A percentile compares a stretch with the other conserved stretches of the same genome.
phyloP scores from a whole-genome alignment of 2,329 filamentous ascomycete species.

The Blastomyces silverae region DNA sequence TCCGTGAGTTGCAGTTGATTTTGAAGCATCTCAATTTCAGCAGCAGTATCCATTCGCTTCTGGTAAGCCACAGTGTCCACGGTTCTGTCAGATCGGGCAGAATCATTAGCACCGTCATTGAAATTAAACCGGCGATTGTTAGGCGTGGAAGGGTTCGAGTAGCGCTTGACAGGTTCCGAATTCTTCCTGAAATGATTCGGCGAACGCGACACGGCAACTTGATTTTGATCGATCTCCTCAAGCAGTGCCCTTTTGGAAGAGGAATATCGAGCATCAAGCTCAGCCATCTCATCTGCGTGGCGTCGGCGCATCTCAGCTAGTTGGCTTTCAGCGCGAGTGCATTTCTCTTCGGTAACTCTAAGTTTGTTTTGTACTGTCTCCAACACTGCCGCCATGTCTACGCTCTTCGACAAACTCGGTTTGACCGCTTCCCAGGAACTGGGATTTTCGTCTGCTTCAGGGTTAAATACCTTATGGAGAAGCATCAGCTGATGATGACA shows the following conservation, averaged over 20 bases:
- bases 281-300: constrained; percentile 63
- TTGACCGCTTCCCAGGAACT: constrained; percentile 62
- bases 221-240: constrained; percentile 81
- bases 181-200: constrained; percentile 62
- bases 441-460: constrained; percentile 59
- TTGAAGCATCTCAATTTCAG: constrained; percentile 84
- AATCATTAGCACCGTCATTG: constrained; percentile 60
- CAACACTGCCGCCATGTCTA: constrained; percentile 77
- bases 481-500: constrained; percentile 72
- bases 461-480: constrained; percentile 81
- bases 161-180: constrained; percentile 54
- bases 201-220: constrained; percentile 64
- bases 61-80: constrained; percentile 78
- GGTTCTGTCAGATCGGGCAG: constrained; percentile 75
- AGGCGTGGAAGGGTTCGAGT: constrained; percentile 71
- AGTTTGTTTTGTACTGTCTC: constrained; percentile 85
- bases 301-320: constrained; percentile 68
- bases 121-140: constrained; percentile 60
- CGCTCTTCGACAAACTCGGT: constrained; percentile 58
- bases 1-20: constrained; percentile 89
- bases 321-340: constrained; percentile 74
- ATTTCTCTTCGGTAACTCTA: constrained; percentile 72
- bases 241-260: constrained; percentile 66
- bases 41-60: constrained; percentile 81
- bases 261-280: constrained; percentile 55